Base-by-base conservation (phyloP, 2,329 filamentous ascomycete genomes). In the Acrodontium crateriforme region DNA sequence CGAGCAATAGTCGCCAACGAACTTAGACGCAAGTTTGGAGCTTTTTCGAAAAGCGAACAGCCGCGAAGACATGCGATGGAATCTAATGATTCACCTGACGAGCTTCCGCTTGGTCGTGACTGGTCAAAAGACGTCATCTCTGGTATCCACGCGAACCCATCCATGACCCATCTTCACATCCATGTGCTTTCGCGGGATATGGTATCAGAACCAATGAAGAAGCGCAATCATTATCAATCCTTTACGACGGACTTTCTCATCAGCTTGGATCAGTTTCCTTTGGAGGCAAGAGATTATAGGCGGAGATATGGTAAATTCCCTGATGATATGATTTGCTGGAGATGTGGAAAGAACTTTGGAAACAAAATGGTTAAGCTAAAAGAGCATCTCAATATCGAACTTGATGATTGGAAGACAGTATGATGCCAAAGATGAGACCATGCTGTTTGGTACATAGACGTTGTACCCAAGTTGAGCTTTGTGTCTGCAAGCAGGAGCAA, bases 141-240 rank as follows among this genome's bases (percentile, higher is more conserved):
- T 12, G 89, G 89, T 9, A 69, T 93, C 6, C 89, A 98, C 56
- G 78, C 82, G 3, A 72, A 77, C 41, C 89, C 89, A 3, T 85
- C 78, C 31, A 95, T 98, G 89, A 76, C 71, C 38, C 83, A 95
- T 52, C 51, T 95, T 30, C 89, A 98, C 55, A 65, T 95, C 3
- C 89, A 98, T 53, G 72, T 95, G 16, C 57, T 95, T 32, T n/a
- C 10, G 20, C 63, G 71, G 11, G 89, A 98, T 50, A 77, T 81
- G 64, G 65, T 72, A 43, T 83, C 77, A 19, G 65, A 69, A 8
- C 67, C 65, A 24, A 41, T 94, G 54, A 81, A 76, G 56, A 74
- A 87, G 49, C 67, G 74, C 38, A 87, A 84, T 52, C 89, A 95
- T 56, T 95, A 94, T 57, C 82, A 89, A 48, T 89, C 79, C 38